phyloP scores from a whole-genome alignment of 345 rosid species.

The Gossypium mustelinum region DNA sequence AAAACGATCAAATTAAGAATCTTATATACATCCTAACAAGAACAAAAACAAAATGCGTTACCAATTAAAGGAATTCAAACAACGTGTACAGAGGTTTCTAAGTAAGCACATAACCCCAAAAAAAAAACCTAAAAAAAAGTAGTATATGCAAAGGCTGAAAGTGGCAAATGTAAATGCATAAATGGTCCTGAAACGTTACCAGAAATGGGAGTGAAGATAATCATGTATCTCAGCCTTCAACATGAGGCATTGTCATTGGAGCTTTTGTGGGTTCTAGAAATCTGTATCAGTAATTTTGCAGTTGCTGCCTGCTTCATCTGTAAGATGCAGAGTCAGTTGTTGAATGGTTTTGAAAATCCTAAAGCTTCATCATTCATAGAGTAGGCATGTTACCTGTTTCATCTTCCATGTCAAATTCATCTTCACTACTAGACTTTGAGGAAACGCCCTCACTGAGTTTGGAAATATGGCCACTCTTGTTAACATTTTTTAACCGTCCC shows the following conservation, averaged over 20 bases:
- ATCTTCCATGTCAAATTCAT: conserved; percentile 16
- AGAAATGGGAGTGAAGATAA: conserved; percentile 11
- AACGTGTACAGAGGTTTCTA: too few relatives aligned
- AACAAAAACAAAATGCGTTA: background rate
- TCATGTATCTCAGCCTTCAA: conserved; percentile 20
- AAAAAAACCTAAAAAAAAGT: background rate
- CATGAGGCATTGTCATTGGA: conserved; percentile 32
- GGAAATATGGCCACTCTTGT: conserved; percentile 22
- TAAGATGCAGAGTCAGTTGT: conserved; percentile 4
- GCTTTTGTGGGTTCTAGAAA: conserved; percentile 36
- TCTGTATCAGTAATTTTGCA: conserved; percentile 36
- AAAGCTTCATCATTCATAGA: background rate
- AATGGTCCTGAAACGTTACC: background rate
- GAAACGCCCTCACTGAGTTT: conserved; percentile 18
- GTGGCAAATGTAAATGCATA: background rate
- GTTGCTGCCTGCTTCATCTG: conserved; percentile 27
- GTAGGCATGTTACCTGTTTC: conserved; percentile 31
- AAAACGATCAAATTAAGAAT: conserved; percentile 9
- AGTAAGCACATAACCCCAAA: too few relatives aligned
- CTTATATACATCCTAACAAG: conserved; percentile 18
- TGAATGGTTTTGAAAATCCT: conserved; percentile 11
- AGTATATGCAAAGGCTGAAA: background rate
- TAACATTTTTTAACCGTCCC: conserved; percentile 20
- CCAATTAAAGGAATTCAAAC: background rate
- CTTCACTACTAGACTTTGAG: conserved; percentile 24